Percentiles rank a stretch among this genome's conserved stretches.
Conservation (phyloP, 257 asterid species). For the Paraleonurus japonicus region DNA sequence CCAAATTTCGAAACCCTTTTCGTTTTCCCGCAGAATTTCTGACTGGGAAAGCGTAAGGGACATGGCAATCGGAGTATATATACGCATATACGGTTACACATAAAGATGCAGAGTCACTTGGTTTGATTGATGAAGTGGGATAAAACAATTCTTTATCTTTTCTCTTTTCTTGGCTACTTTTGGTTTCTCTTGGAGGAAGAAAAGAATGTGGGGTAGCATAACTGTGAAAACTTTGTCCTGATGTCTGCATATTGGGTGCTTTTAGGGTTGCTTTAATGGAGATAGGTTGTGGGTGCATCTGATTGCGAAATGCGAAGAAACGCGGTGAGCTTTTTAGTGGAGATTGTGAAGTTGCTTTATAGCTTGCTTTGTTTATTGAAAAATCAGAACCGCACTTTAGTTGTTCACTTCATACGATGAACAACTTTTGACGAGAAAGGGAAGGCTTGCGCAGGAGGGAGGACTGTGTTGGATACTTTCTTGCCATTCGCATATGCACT, state of each 20-base stretch:
- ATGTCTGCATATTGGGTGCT: constrained; percentile 18
- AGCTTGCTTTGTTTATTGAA: constrained; percentile 21
- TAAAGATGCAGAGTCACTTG: constrained; percentile 26
- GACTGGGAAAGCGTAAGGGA: constrained; percentile 28
- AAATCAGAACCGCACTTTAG: constrained; percentile 33
- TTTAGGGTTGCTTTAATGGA: constrained; percentile 30
- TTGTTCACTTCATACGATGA: background rate
- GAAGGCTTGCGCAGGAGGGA: constrained; percentile 21
- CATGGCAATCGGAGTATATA: constrained; percentile 24
- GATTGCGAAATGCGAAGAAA: constrained; percentile 20
- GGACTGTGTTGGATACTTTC: background rate
- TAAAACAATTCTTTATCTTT: constrained; percentile 30
- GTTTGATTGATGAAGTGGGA: constrained; percentile 50
- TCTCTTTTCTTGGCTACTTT: constrained; percentile 21
- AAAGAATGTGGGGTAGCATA: constrained; percentile 61
- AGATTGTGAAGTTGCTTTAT: constrained; percentile 28
- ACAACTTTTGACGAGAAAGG: constrained; percentile 9
- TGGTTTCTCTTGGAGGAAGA: constrained; percentile 59
- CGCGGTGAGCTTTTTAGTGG: constrained; percentile 23
- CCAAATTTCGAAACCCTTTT: constrained; percentile 12
- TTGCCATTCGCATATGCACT: background rate
- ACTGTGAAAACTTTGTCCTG: constrained; percentile 23
- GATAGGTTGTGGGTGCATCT: constrained; percentile 4
- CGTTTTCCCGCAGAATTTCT: constrained; percentile 11
- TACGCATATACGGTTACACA: constrained; percentile 1